These are phyloP conservation scores for Geranomyces michiganensis DNA, from an alignment of 192 early-diverging fungal species.

Conservation along the genomic window DNA sequence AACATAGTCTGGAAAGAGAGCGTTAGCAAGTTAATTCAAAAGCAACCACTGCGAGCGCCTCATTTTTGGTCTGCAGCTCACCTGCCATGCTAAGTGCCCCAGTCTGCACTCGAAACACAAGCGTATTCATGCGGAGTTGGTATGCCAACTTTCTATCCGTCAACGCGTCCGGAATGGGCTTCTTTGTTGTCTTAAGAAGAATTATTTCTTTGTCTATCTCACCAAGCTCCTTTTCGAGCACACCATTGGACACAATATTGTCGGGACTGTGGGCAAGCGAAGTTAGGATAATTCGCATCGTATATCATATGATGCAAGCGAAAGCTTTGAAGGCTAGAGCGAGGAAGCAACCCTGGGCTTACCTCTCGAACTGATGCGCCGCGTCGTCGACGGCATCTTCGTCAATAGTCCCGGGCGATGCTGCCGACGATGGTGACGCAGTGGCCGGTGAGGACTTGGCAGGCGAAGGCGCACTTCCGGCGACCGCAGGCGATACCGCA, in stretches of 20 bases:
- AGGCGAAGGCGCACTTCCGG: not conserved
- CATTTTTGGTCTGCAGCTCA: too few species aligned
- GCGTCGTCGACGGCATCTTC: not conserved
- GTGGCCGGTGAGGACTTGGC: not conserved
- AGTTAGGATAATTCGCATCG: too few species aligned
- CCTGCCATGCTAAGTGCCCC: conserved; percentile 1
- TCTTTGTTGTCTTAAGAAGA: conserved; percentile 38
- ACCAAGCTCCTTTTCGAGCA: conserved; percentile 70
- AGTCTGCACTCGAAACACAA: conserved; percentile 67
- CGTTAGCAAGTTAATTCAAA: too few species aligned
- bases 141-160: conserved; percentile 65
- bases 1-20: conserved; percentile 57
- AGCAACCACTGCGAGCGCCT: too few species aligned
- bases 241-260: conserved; percentile 69
- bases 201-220: conserved; percentile 51
- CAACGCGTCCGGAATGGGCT: conserved; percentile 61
- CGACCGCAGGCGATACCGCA: not conserved
- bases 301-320: too few species aligned
- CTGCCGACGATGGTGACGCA: not conserved
- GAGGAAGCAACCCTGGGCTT: conserved; percentile 2
- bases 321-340: too few species aligned
- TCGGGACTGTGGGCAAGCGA: conserved; percentile 60
- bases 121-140: conserved; percentile 75
- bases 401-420: not conserved
- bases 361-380: conserved; percentile 34